Conservation (phyloP, 345 rosid genomes). For the Hibiscus tridactylites region DNA sequence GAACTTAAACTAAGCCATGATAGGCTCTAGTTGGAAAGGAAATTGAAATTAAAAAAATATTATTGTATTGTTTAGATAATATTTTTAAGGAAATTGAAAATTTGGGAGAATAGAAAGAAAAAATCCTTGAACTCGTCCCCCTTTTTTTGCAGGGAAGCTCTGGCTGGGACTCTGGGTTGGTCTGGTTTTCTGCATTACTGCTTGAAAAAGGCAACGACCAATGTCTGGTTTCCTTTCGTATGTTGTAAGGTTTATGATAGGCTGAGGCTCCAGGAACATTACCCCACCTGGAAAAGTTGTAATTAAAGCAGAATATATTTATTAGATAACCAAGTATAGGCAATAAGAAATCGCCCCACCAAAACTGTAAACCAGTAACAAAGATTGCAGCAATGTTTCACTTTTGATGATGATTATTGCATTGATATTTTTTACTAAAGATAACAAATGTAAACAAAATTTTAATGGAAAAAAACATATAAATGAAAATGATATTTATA, state of each 20-base stretch:
- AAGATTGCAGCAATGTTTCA: background rate
- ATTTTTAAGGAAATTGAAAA: too few species aligned
- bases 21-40: too few species aligned
- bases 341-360: background rate
- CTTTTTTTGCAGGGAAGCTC: slow-evolving; percentile 14
- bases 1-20: too few species aligned
- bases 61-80: too few species aligned
- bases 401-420: background rate
- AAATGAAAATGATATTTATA: too few species aligned
- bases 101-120: background rate
- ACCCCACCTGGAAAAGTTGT: background rate
- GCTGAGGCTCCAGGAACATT: background rate
- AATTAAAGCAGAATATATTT: background rate
- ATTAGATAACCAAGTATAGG: background rate
- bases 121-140: background rate
- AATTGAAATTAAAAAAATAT: too few species aligned
- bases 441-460: background rate
- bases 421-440: background rate
- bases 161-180: slow-evolving; percentile 14
- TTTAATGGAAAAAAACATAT: too few species aligned
- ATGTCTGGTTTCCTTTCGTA: background rate
- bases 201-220: background rate
- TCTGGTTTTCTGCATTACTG: background rate
- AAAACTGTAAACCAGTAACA: background rate
- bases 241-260: background rate